Evolutionary conservation across 176 grass and related monocot species (phyloP).

Genomic region (Rhynchospora pubera): DNA sequence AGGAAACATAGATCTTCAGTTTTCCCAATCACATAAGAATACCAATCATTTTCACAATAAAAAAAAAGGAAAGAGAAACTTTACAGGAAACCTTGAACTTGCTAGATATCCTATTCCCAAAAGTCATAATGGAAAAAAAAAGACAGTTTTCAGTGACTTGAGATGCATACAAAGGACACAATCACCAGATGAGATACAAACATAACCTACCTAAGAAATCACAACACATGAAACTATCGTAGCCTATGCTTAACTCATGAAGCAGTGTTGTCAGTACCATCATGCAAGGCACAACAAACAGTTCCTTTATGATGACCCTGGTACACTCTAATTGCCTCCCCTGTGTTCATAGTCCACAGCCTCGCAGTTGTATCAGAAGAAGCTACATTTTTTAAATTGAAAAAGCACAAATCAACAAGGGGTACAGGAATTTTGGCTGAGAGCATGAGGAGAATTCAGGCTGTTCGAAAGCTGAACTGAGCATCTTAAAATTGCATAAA

Average conservation of each 20-base stretch:
- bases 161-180: too few species aligned
- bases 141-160: too few species aligned
- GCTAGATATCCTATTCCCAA: neutral
- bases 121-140: too few species aligned
- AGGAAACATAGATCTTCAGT: neutral
- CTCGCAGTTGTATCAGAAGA: constrained; percentile 84
- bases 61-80: neutral
- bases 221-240: neutral
- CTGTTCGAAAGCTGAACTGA: neutral
- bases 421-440: neutral
- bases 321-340: constrained; percentile 80
- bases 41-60: neutral
- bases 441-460: neutral
- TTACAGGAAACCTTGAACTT: neutral
- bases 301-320: constrained; percentile 86
- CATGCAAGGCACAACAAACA: constrained; percentile 67
- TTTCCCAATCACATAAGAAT: neutral
- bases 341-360: constrained; percentile 64
- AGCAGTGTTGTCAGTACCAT: constrained; percentile 44
- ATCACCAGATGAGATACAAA: neutral
- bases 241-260: constrained; percentile 13
- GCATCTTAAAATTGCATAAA: neutral
- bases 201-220: neutral
- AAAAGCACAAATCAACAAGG: neutral
- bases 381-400: constrained; percentile 31